These are phyloP conservation scores for Amniculicola lignicola DNA, from an alignment of 495 filamentous ascomycete genomes.

Conservation along the genomic window DNA sequence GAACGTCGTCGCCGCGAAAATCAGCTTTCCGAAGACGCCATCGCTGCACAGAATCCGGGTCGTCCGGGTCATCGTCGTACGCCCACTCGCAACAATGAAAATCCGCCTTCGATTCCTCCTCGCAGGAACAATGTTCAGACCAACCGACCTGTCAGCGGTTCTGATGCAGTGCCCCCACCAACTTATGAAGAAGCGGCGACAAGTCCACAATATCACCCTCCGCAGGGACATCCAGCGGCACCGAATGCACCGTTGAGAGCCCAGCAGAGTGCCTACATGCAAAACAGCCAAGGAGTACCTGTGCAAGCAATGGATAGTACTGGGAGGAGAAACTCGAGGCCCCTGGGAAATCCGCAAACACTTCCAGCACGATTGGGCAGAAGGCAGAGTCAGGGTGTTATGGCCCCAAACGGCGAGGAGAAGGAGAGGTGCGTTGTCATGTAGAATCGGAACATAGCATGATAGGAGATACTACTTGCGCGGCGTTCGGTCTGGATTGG, in stretches of 20 bases:
- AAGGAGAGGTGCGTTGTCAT: slow-evolving; percentile 43
- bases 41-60: slow-evolving; percentile 49
- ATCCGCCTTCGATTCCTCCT: slow-evolving; percentile 41
- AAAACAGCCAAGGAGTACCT: neutral
- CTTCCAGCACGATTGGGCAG: slow-evolving; percentile 11
- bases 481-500: neutral
- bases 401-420: slow-evolving; percentile 22
- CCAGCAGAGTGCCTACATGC: slow-evolving; percentile 14
- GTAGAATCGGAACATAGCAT: slow-evolving; percentile 24
- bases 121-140: slow-evolving; percentile 33
- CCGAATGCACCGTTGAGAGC: slow-evolving; percentile 43
- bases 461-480: neutral
- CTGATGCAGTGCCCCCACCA: slow-evolving; percentile 63
- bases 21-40: slow-evolving; percentile 53
- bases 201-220: slow-evolving; percentile 61
- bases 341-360: neutral
- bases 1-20: slow-evolving; percentile 44
- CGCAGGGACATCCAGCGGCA: slow-evolving; percentile 55
- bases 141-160: slow-evolving; percentile 31
- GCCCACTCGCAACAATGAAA: slow-evolving; percentile 17
- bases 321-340: slow-evolving; percentile 8
- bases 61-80: slow-evolving; percentile 24
- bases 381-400: slow-evolving; percentile 22
- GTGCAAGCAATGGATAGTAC: neutral
- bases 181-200: slow-evolving; percentile 78